Percentiles rank a stretch among this genome's conserved stretches.
phyloP scores from a whole-genome alignment of 2,329 filamentous ascomycete species.

The Alternaria sp. region DNA sequence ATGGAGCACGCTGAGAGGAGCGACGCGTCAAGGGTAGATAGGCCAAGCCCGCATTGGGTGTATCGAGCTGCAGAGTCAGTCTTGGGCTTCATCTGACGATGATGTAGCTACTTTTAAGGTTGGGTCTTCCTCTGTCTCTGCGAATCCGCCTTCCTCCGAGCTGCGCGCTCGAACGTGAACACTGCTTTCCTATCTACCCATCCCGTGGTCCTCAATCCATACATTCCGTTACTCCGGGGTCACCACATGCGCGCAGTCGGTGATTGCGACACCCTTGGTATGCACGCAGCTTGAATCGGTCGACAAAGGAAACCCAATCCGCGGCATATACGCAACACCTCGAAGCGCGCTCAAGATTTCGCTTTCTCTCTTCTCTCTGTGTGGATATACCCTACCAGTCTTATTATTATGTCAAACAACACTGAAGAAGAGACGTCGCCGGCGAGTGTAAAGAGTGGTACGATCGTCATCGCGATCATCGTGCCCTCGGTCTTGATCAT shows the following conservation, averaged over 20 bases:
- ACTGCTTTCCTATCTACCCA: conserved; percentile 3
- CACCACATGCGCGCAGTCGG: conserved; percentile 9
- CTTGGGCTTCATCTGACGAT: conserved; percentile 26
- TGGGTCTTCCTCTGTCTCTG: neutral
- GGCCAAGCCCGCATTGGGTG: conserved; percentile 18
- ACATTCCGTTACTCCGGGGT: neutral
- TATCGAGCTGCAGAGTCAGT: conserved; percentile 18
- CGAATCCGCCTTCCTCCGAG: conserved; percentile 1
- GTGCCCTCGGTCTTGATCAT: conserved; percentile 41
- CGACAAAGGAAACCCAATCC: conserved; percentile 5
- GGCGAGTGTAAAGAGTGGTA: conserved; percentile 14
- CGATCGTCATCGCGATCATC: conserved; percentile 38
- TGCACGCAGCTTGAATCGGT: conserved; percentile 21
- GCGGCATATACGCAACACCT: conserved; percentile 4
- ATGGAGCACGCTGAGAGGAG: conserved; percentile 15
- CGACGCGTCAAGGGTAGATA: conserved; percentile 3
- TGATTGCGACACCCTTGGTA: conserved; percentile 16
- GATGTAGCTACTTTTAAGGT: conserved; percentile 11
- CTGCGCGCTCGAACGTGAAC: conserved; percentile 9
- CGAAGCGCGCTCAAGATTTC: neutral
- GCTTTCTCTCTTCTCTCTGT: neutral
- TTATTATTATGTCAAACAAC: conserved; percentile 19
- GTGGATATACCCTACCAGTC: neutral
- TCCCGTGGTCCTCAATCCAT: neutral
- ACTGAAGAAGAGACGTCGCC: conserved; percentile 6